A percentile compares a stretch with the other conserved stretches of the same genome.
Conservation (phyloP, 768 basidiomycete species). For the Leccinum disarticulatum region DNA sequence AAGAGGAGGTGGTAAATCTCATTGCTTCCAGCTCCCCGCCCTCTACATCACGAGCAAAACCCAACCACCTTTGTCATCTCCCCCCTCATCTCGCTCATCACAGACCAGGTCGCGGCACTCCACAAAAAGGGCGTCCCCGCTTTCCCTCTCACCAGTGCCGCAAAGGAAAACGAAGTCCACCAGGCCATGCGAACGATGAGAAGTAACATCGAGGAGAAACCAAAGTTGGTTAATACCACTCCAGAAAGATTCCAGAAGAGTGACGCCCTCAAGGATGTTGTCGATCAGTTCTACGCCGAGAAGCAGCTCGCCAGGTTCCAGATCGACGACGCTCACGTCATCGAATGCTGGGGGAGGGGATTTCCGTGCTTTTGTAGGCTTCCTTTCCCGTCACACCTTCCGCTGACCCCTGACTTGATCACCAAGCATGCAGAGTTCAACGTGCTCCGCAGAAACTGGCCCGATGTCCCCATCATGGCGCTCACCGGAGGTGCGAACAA, state of each 20-base stretch:
- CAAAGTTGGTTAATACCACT: constrained; percentile 81
- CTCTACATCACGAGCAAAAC: constrained; percentile 72
- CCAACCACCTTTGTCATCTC: constrained; percentile 83
- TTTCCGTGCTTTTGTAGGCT: constrained; percentile 75
- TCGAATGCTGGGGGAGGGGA: constrained; percentile 91
- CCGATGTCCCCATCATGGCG: constrained; percentile 88
- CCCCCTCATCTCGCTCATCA: constrained; percentile 85
- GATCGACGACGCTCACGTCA: constrained; percentile 95
- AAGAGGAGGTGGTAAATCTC: constrained; percentile 89
- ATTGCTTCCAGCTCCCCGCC: constrained; percentile 90
- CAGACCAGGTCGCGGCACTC: constrained; percentile 80
- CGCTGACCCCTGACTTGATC: constrained; percentile 12
- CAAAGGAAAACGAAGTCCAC: constrained; percentile 39
- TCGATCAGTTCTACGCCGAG: constrained; percentile 54
- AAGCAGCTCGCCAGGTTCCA: constrained; percentile 82
- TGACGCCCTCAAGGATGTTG: constrained; percentile 48
- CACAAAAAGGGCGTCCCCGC: constrained; percentile 64
- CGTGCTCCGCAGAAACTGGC: constrained; percentile 69
- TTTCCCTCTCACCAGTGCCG: constrained; percentile 65
- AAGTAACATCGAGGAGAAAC: constrained; percentile 40
- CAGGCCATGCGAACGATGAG: constrained; percentile 45
- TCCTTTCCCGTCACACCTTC: not conserved
- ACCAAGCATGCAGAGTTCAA: constrained; percentile 68
- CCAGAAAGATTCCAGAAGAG: constrained; percentile 85
- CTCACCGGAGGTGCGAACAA: constrained; percentile 92